Conservation (phyloP, 148 eudicot species). For the Rhododendron griersonianum region DNA sequence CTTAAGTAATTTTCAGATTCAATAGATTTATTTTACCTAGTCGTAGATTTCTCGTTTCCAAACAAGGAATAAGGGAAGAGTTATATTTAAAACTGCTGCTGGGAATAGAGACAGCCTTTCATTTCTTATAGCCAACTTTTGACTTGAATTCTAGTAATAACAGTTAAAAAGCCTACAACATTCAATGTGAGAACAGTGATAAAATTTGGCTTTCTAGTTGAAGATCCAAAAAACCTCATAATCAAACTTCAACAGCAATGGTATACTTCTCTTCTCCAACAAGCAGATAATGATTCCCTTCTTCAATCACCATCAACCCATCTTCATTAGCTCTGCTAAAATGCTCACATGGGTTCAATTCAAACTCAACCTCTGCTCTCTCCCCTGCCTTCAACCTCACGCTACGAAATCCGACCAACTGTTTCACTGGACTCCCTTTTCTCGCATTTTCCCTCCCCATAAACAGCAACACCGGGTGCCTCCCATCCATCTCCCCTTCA, state of each 20-base stretch:
- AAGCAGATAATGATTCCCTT: constrained; percentile 52
- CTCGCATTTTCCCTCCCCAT: constrained; percentile 28
- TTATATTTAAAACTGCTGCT: neutral
- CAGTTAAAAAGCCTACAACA: neutral
- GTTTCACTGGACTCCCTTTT: constrained; percentile 48
- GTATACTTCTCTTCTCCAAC: constrained; percentile 68
- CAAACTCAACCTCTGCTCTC: constrained; percentile 42
- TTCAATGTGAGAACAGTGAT: too few species aligned
- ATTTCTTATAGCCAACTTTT: neutral
- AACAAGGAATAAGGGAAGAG: neutral
- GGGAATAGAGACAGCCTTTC: neutral
- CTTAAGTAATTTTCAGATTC: too few species aligned
- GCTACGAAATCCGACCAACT: constrained; percentile 61
- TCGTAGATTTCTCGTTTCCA: neutral
- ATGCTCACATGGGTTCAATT: constrained; percentile 77
- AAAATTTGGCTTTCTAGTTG: neutral
- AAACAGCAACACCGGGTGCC: constrained; percentile 64
- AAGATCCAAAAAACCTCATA: neutral
- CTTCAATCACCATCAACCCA: constrained; percentile 68
- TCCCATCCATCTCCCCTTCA: constrained; percentile 63
- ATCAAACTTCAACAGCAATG: constrained; percentile 27
- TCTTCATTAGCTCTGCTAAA: constrained; percentile 56
- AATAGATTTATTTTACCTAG: too few species aligned
- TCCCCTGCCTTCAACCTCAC: constrained; percentile 47
- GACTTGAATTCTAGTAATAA: neutral